phyloP scores from a whole-genome alignment of 2,329 filamentous ascomycete species.

The Pyrenochaeta sp. region DNA sequence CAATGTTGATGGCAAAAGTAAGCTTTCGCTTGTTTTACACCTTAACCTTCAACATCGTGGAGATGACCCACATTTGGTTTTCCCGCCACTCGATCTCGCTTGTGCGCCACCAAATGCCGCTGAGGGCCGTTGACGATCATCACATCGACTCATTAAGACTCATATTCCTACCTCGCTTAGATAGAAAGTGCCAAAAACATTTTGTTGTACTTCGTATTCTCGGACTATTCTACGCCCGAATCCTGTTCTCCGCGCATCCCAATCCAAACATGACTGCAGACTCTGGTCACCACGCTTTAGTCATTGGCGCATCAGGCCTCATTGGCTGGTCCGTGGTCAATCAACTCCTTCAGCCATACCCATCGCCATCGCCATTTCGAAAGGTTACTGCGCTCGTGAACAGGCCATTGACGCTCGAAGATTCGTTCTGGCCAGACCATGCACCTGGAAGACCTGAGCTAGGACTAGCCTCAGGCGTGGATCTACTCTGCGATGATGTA shows the following conservation, averaged over 20 bases:
- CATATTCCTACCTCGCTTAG: background rate
- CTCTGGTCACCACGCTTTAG: conserved; percentile 43
- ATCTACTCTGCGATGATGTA: conserved; percentile 33
- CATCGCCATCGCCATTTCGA: conserved; percentile 37
- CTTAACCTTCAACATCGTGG: too few relatives aligned
- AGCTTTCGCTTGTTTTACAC: too few relatives aligned
- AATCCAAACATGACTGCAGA: background rate
- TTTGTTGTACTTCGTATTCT: too few relatives aligned
- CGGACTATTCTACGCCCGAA: too few relatives aligned
- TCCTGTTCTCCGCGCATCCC: background rate
- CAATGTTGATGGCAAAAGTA: too few relatives aligned
- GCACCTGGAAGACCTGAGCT: conserved; percentile 25
- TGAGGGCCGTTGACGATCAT: background rate
- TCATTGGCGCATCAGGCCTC: conserved; percentile 54
- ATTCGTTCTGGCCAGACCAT: conserved; percentile 45
- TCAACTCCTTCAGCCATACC: conserved; percentile 46
- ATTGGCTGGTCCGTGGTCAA: conserved; percentile 54
- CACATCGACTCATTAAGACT: background rate
- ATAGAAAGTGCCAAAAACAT: background rate
- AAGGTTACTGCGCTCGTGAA: conserved; percentile 52
- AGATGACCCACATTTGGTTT: too few relatives aligned
- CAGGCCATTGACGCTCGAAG: conserved; percentile 43
- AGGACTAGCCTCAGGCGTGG: conserved; percentile 45
- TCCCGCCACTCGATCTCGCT: too few relatives aligned
- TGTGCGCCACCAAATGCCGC: too few relatives aligned